Evolutionary conservation across 2,329 filamentous ascomycete species (phyloP).

Genomic region (Calonectria pseudoreteaudii): DNA sequence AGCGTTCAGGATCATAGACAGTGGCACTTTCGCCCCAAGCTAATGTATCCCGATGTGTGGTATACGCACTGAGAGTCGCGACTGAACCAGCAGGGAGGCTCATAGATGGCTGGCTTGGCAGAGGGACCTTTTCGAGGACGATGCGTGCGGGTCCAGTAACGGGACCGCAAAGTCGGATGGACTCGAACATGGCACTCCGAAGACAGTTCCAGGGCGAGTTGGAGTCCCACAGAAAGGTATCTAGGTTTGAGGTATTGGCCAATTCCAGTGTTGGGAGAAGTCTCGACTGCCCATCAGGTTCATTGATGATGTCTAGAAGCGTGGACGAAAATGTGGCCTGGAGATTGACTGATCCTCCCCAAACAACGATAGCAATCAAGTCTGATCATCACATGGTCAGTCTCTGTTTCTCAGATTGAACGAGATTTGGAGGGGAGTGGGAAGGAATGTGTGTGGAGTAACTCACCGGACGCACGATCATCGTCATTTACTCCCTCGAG

Average conservation of each 20-base stretch:
- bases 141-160: background rate
- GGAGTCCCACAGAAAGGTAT: background rate
- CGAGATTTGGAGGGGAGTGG: no score
- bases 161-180: background rate
- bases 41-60: background rate
- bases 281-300: background rate
- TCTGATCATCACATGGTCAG: background rate
- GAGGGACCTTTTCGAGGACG: background rate
- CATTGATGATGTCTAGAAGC: background rate
- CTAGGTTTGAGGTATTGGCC: background rate
- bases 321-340: background rate
- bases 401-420: background rate
- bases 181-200: background rate
- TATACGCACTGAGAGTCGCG: background rate
- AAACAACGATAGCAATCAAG: background rate
- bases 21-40: background rate
- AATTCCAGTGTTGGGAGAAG: background rate
- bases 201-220: background rate
- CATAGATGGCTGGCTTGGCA: background rate
- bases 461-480: background rate
- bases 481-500: background rate
- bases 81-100: background rate
- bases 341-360: background rate
- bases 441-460: background rate
- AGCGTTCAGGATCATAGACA: background rate